These are phyloP conservation scores for Allomyces arbusculus DNA, from an alignment of 192 early-diverging fungal genomes.

Conservation along the genomic window DNA sequence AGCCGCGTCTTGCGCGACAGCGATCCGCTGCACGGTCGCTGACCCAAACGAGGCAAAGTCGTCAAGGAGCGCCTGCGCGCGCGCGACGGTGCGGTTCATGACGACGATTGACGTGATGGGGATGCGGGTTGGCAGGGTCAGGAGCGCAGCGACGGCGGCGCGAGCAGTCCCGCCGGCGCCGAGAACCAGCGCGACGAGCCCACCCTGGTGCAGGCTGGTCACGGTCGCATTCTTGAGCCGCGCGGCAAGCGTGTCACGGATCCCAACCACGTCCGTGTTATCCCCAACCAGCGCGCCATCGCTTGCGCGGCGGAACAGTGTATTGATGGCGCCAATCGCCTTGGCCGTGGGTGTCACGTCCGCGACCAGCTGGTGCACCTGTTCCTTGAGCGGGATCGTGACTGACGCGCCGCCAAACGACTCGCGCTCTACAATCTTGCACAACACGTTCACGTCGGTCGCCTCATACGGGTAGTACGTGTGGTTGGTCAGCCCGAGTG, in stretches of 20 bases:
- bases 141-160: slow-evolving; percentile 71
- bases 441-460: slow-evolving; percentile 31
- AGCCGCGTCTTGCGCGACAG: too few relatives aligned
- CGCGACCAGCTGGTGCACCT: slow-evolving; percentile 55
- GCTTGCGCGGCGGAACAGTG: slow-evolving; percentile 28
- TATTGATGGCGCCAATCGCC: slow-evolving; percentile 90
- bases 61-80: slow-evolving; percentile 41
- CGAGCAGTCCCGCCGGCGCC: slow-evolving; percentile 88
- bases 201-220: neutral
- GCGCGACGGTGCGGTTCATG: slow-evolving; percentile 69
- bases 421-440: slow-evolving; percentile 20
- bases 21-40: too few relatives aligned
- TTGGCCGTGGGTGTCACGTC: slow-evolving; percentile 52
- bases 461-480: slow-evolving; percentile 58
- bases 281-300: slow-evolving; percentile 44
- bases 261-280: slow-evolving; percentile 94
- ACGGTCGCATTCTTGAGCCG: slow-evolving; percentile 4
- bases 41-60: slow-evolving; percentile 20
- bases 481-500: slow-evolving; percentile 61
- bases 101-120: slow-evolving; percentile 45
- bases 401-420: slow-evolving; percentile 83
- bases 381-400: slow-evolving; percentile 87
- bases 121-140: slow-evolving; percentile 22
- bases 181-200: slow-evolving; percentile 54
- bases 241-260: slow-evolving; percentile 36